Conservation (phyloP, 2,329 filamentous ascomycete genomes). For the Ophiocordyceps unilateralis region DNA sequence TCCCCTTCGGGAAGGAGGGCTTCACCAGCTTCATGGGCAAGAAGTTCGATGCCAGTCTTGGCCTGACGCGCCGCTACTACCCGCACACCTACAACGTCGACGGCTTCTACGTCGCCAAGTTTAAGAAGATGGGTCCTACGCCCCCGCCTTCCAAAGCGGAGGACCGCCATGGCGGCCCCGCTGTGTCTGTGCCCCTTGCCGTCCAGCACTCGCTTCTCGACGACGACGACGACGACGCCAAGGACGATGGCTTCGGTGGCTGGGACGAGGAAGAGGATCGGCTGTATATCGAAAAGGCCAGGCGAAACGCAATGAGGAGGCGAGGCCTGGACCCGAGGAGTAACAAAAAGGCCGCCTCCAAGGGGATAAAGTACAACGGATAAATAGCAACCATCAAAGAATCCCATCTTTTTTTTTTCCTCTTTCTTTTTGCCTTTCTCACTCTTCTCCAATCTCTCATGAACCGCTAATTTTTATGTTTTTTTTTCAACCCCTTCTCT, state of each 20-base stretch:
- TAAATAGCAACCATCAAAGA: not conserved
- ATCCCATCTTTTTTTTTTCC: not conserved
- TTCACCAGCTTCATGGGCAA: constrained; percentile 87
- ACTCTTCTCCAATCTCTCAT: too few relatives aligned
- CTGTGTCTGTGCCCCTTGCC: too few relatives aligned
- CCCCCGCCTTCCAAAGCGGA: constrained; percentile 21
- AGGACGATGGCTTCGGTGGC: constrained; percentile 44
- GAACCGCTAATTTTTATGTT: too few relatives aligned
- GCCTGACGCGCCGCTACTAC: constrained; percentile 71
- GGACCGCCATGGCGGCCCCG: constrained; percentile 12
- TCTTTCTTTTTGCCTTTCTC: not conserved
- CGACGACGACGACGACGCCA: constrained; percentile 26
- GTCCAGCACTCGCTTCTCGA: constrained; percentile 4
- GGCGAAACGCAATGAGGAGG: constrained; percentile 54
- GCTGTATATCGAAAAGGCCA: constrained; percentile 55
- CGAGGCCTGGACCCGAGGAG: constrained; percentile 58
- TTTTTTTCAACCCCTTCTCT: too few relatives aligned
- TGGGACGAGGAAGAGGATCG: constrained; percentile 61
- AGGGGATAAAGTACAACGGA: constrained; percentile 6
- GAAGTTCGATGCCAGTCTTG: constrained; percentile 72
- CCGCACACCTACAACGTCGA: constrained; percentile 90
- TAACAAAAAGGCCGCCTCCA: constrained; percentile 14
- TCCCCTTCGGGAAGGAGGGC: constrained; percentile 81
- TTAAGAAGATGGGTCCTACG: constrained; percentile 78
- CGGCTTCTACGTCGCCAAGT: constrained; percentile 95